Evolutionary conservation across 805 yeast species (phyloP).

Genomic region (Metschnikowia vanudenii): DNA sequence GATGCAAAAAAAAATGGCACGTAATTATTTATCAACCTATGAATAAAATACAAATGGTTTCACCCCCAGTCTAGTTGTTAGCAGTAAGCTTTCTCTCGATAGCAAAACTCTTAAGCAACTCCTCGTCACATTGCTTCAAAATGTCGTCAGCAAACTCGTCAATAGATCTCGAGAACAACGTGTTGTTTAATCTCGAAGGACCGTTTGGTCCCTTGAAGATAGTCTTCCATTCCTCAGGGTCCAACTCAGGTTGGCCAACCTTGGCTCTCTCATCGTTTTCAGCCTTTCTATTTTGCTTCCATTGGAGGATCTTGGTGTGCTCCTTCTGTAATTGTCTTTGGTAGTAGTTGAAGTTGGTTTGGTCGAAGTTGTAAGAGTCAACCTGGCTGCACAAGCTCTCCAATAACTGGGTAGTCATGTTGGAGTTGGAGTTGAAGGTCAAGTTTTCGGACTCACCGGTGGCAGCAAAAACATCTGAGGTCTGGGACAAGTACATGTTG

Average conservation of each 20-base stretch:
- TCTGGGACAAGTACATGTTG: conserved; percentile 47
- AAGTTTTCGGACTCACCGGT: conserved; percentile 35
- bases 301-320: conserved; percentile 63
- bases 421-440: conserved; percentile 43
- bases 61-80: conserved; percentile 12
- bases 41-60: conserved; percentile 9
- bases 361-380: conserved; percentile 75
- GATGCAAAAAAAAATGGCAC: neutral
- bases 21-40: conserved; percentile 6
- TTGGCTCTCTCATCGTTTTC: conserved; percentile 64
- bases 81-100: conserved; percentile 51
- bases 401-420: conserved; percentile 47
- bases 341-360: conserved; percentile 75
- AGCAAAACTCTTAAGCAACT: conserved; percentile 60
- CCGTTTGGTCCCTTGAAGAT: conserved; percentile 67
- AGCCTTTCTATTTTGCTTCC: conserved; percentile 67
- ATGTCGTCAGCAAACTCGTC: conserved; percentile 69
- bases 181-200: conserved; percentile 72
- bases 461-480: conserved; percentile 17
- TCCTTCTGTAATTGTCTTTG: conserved; percentile 76
- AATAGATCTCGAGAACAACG: conserved; percentile 65
- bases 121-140: conserved; percentile 67
- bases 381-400: conserved; percentile 67
- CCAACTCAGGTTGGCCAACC: conserved; percentile 52
- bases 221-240: conserved; percentile 64